Conservation (phyloP, 2,329 filamentous ascomycete species). For the Phyllosticta citrichinensis region DNA sequence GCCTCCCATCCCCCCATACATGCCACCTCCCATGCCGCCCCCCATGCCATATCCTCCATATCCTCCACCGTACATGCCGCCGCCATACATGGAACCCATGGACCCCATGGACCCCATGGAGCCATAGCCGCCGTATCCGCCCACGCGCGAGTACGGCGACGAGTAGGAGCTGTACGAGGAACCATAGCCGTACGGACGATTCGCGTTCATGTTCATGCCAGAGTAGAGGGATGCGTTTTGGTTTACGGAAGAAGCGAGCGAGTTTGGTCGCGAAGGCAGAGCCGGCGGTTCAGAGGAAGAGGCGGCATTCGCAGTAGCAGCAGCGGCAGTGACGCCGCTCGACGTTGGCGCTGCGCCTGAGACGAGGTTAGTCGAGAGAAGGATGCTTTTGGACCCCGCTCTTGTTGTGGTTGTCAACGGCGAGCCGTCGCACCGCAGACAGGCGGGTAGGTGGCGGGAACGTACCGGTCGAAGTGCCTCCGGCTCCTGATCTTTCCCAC, state of each 20-base stretch:
- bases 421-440: background rate
- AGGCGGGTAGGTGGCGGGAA: background rate
- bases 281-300: conserved; percentile 46
- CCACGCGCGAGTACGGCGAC: conserved; percentile 46
- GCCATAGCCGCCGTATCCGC: conserved; percentile 31
- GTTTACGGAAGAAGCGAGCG: conserved; percentile 70
- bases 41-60: conserved; percentile 30
- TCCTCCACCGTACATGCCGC: conserved; percentile 30
- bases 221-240: conserved; percentile 82
- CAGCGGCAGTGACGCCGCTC: conserved; percentile 32
- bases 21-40: conserved; percentile 22
- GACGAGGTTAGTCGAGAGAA: conserved; percentile 4
- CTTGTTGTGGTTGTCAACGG: background rate
- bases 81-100: conserved; percentile 34
- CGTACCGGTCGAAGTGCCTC: conserved; percentile 18
- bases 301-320: conserved; percentile 32
- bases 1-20: conserved; percentile 30
- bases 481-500: conserved; percentile 75
- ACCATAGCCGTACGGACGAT: conserved; percentile 43
- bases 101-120: conserved; percentile 32
- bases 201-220: conserved; percentile 40
- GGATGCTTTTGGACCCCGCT: background rate
- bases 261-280: conserved; percentile 70
- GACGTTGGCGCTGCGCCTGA: conserved; percentile 31
- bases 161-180: conserved; percentile 44